Base-by-base conservation (phyloP, 164 flowering plant genomes). In the Platanus orientalis region DNA sequence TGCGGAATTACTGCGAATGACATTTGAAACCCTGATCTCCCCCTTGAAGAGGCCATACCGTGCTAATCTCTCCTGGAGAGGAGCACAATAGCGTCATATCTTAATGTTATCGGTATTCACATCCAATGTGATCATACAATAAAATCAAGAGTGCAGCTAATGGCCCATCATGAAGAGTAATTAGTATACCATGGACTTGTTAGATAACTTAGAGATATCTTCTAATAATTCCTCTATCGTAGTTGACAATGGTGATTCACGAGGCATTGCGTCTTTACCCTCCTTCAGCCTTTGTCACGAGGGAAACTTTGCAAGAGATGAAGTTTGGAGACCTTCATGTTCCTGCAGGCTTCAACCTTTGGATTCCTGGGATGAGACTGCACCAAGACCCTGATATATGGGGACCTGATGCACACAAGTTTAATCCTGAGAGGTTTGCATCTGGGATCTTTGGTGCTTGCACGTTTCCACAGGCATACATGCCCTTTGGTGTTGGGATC, bases 401-500 rank as follows among this genome's bases (percentile, higher is more conserved):
- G 56, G 56, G 56, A 53, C 56, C 29, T 21, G 56, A 53, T 13
- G 56, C 32, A 3, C 56, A 53, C 56, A 26, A 25, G n/a, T 53
- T 53, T 17, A 47, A 47, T 2, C 50, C 50, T 11, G 50, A 47
- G 21, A 47, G 50, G 50, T 47, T 47, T 17, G 6, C 50, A 6
- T 5, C 1, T 6, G 50, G 50, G 14, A 47, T 47, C 21, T 17
- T 47, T 47, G 2, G 20, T 6, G 50, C 50, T 14, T 47, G 50
- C 20, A 47, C 11, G 50, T 19, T 47, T 2, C 50, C 50, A 6
- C 50, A 47, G 6, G 50, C 50, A 1, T 47, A 47, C 50, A 47
- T 47, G 50, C 50, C 50, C 5, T 47, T 47, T 47, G 50, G 50
- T 16, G 14, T 47, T 14, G 50, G 50, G 6, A 17, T 6, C n/a